Evolutionary conservation across 2,329 filamentous ascomycete species (phyloP), one percentile per base, ranked within the genome.

Genomic region (Penicillium sp.): DNA sequence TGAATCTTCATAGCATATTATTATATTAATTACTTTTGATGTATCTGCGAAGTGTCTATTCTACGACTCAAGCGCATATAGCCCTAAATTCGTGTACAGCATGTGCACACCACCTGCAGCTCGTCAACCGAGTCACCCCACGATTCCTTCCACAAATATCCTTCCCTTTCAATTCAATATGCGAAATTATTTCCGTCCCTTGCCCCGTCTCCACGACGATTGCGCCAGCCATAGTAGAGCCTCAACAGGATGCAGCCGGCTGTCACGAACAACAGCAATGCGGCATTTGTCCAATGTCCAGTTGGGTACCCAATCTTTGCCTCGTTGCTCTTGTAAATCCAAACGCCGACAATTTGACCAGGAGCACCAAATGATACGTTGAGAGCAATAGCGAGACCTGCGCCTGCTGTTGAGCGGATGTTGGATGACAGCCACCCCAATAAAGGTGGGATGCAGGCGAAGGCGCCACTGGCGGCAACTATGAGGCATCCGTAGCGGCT

Each of bases 351-450:
- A 38, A 90, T 90, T 69, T 90, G 87, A 0, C 87, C 87, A 0
- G 86, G 78, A 0, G 85, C 86, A 0, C 85, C 86, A 45, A 88
- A 79, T 2, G 83, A 84, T 14, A 90, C 82, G 58, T 90, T 89
- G 57, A 90, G 71, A 0, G 86, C 87, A 51, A 90, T 87, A 2
- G 86, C 87, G 10, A 90, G 77, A 0, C 87, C 87, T 0, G 83
- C 82, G 0, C 85, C 80, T 0, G 83, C 82, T 0, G 87, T 89
- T 51, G 79, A 84, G 64, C 82, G 82, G 45, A 88, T 75, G 64
- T 90, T 90, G 38, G 82, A 84, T 8, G 83, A 84, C 7, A 89
- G 74, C 86, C 86, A 89, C n/a, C 85, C 86, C 1, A 88, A 76
- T 56, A 90, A 78, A 0, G 86, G 85, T 0, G 87, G 86, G 42